These are phyloP conservation scores for Yarrowia osloensis DNA, from an alignment of 805 yeast genomes.

Conservation along the genomic window DNA sequence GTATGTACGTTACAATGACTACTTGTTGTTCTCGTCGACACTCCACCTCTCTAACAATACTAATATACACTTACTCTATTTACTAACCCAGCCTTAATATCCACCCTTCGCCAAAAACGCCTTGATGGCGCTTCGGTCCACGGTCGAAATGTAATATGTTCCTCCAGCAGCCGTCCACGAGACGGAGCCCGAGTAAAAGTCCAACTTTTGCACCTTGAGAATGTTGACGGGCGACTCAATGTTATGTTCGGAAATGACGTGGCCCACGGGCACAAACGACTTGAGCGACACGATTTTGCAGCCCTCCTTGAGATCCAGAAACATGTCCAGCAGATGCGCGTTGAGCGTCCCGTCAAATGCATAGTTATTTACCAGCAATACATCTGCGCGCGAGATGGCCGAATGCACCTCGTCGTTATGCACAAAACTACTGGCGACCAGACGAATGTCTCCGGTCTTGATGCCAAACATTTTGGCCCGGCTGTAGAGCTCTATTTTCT, in stretches of 20 bases:
- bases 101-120: constrained; percentile 4
- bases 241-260: constrained; percentile 58
- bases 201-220: constrained; percentile 61
- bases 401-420: constrained; percentile 58
- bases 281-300: constrained; percentile 77
- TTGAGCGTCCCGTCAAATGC: constrained; percentile 78
- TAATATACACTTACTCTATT: neutral
- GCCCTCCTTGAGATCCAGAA: constrained; percentile 67
- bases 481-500: constrained; percentile 56
- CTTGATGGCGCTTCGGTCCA: constrained; percentile 43
- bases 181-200: constrained; percentile 70
- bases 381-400: constrained; percentile 62
- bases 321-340: constrained; percentile 62
- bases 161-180: constrained; percentile 87
- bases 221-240: constrained; percentile 61
- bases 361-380: constrained; percentile 79
- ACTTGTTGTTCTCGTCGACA: too few species aligned
- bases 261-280: constrained; percentile 76
- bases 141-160: constrained; percentile 74
- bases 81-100: constrained; percentile 20
- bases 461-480: constrained; percentile 68
- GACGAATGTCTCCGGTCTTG: constrained; percentile 54
- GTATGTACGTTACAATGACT: too few species aligned
- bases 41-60: neutral
- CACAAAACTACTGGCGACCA: constrained; percentile 72